phyloP scores from a whole-genome alignment of 768 basidiomycete species.

The Stropharia rugosoannulata region DNA sequence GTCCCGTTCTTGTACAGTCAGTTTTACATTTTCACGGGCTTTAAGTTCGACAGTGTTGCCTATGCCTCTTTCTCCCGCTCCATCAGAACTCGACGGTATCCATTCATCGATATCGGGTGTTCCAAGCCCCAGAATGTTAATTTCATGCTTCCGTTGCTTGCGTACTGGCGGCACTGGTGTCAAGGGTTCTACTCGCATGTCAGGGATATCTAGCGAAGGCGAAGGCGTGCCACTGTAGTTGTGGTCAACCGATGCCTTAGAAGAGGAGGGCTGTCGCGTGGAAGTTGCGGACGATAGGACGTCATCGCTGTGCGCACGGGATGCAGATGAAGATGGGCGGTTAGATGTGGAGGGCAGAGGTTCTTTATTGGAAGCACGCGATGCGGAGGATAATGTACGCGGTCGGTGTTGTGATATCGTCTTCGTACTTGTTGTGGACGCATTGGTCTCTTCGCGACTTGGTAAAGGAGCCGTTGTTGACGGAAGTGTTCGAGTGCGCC shows the following conservation, averaged over 20 bases:
- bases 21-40: slow-evolving; percentile 21
- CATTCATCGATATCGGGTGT: slow-evolving; percentile 54
- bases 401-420: slow-evolving; percentile 21
- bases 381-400: slow-evolving; percentile 25
- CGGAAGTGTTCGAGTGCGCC: slow-evolving; percentile 28
- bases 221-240: slow-evolving; percentile 36
- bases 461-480: neutral
- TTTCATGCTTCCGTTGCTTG: slow-evolving; percentile 25
- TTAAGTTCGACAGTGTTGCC: slow-evolving; percentile 48
- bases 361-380: slow-evolving; percentile 10
- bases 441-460: neutral
- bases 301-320: slow-evolving; percentile 11
- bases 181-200: slow-evolving; percentile 26
- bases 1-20: slow-evolving; percentile 25
- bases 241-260: neutral
- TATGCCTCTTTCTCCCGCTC: slow-evolving; percentile 26
- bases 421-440: slow-evolving; percentile 10
- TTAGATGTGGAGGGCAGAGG: neutral
- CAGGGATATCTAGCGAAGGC: slow-evolving; percentile 44
- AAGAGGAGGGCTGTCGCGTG: too few species aligned
- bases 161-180: slow-evolving; percentile 30
- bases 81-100: slow-evolving; percentile 41
- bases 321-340: slow-evolving; percentile 26
- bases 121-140: slow-evolving; percentile 42
- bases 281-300: too few species aligned